phyloP scores from a whole-genome alignment of 1,284 basidiomycete species.

The Sanghuangporus baumii region DNA sequence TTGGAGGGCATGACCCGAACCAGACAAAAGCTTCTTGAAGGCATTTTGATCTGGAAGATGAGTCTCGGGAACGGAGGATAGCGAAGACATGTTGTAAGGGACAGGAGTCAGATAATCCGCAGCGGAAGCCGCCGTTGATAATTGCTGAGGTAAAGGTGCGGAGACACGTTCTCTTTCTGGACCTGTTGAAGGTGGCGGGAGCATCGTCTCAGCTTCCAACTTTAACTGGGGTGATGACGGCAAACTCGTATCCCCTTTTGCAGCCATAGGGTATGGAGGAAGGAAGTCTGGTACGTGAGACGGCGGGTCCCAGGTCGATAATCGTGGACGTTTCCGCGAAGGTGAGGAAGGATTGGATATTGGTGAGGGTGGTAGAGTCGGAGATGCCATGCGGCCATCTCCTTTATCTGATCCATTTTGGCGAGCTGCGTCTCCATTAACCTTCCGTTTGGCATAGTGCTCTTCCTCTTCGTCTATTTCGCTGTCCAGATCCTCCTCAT shows the following conservation, averaged over 20 bases:
- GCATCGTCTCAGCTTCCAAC: conserved; percentile 19
- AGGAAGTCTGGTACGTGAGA: conserved; percentile 58
- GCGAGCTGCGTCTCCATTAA: conserved; percentile 22
- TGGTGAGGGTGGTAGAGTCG: conserved; percentile 37
- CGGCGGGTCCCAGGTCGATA: conserved; percentile 51
- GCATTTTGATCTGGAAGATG: conserved; percentile 48
- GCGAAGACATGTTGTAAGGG: conserved; percentile 62
- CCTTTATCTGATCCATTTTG: conserved; percentile 11
- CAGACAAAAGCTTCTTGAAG: not conserved
- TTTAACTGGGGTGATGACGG: conserved; percentile 27
- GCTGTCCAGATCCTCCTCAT: conserved; percentile 19
- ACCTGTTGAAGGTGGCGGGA: conserved; percentile 20
- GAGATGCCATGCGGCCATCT: conserved; percentile 13
- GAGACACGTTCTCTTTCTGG: conserved; percentile 6
- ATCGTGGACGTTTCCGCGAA: conserved; percentile 49
- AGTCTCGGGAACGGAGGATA: conserved; percentile 55
- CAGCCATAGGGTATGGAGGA: conserved; percentile 53
- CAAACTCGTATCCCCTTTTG: conserved; percentile 27
- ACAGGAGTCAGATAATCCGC: conserved; percentile 65
- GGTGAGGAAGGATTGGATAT: conserved; percentile 51
- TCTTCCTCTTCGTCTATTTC: conserved; percentile 27
- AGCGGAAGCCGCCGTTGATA: conserved; percentile 39
- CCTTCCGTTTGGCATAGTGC: conserved; percentile 19
- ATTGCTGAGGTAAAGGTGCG: conserved; percentile 31
- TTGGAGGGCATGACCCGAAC: conserved; percentile 10